Base-by-base conservation (phyloP, 768 basidiomycete species). In the Leccinum subgranulosum region DNA sequence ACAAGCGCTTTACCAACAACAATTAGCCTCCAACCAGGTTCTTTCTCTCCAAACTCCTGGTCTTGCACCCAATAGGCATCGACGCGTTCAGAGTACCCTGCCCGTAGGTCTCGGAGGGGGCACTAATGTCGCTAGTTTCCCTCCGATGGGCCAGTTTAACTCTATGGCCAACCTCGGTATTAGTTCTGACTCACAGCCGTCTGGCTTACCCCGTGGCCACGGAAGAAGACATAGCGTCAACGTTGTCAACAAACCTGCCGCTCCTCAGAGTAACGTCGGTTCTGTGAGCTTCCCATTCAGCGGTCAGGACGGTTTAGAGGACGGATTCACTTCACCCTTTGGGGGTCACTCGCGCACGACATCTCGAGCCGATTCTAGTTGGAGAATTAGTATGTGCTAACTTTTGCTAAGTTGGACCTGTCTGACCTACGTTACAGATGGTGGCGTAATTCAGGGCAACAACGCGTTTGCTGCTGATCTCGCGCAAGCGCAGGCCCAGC, bases 401-500 rank as follows among this genome's bases (percentile, higher is more conserved):
- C 33, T 41, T 45, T 5, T 49, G 9, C 2, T 25, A 11, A 6
- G 17, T 28, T 50, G 49, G 27, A 11, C 48, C 52, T 34, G 6
- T n/a, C 57, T 66, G 36, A 69, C 59, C 28, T 59, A 9, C 36
- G 36, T 57, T 33, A 49, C 59, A 91, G 89, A 88, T 74, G 90
- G 88, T 47, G 88, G 88, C 51, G 87, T 91, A 45, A 78, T 79
- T 12, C 78, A 89, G 69, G 81, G 81, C 60, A 83, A 80, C 60
- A 82, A 80, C 58, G 81, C 77, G 14, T 86, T 88, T 65, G 81
- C 86, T 28, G 82, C 91, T 14, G 94, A 97, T 70, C 87, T 99
- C 25, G 96, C 94, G 3, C 92, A 96, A 69, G 97, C 97, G 8
- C 95, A 98, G 71, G 94, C 95, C 6, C 97, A 99, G 70, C 78